Conservation (phyloP, 1,284 basidiomycete species). For the Austroboletus niveus region DNA sequence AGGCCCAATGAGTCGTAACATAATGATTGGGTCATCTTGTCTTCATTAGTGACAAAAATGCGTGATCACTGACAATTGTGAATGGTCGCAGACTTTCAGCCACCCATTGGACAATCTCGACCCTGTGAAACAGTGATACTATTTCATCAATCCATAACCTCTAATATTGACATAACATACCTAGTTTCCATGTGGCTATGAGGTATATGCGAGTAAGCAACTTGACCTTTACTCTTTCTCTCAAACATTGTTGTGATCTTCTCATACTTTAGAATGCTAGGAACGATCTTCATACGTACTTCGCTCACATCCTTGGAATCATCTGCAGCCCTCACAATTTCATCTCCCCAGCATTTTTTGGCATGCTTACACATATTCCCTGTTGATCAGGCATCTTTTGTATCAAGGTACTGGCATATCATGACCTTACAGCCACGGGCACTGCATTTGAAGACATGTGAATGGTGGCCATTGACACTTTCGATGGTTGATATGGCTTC, state of each 20-base stretch:
- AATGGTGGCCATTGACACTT: background rate
- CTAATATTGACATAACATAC: background rate
- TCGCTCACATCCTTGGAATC: too few relatives aligned
- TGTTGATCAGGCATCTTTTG: conserved; percentile 15
- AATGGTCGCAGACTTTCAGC: conserved; percentile 3
- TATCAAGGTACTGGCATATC: background rate
- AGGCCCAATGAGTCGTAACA: too few relatives aligned
- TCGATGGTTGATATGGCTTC: background rate
- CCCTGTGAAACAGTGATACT: conserved; percentile 1
- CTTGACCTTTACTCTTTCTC: background rate
- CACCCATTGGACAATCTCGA: conserved; percentile 8
- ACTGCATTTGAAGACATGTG: conserved; percentile 5
- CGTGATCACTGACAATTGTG: conserved; percentile 8
- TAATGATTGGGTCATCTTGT: conserved; percentile 5
- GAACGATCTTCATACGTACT: too few relatives aligned
- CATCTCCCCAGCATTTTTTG: conserved; percentile 36
- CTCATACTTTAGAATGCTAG: background rate
- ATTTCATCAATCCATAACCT: background rate
- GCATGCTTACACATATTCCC: conserved; percentile 21
- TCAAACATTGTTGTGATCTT: background rate
- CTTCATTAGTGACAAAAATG: conserved; percentile 8
- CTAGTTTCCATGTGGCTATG: conserved; percentile 15
- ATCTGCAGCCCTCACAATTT: conserved; percentile 1
- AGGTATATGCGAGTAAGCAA: background rate
- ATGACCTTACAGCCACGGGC: conserved; percentile 19